Evolutionary conservation across 2,329 filamentous ascomycete genomes (phyloP), one percentile per base, ranked within the genome.

Genomic region (Aureobasidium sp.): DNA sequence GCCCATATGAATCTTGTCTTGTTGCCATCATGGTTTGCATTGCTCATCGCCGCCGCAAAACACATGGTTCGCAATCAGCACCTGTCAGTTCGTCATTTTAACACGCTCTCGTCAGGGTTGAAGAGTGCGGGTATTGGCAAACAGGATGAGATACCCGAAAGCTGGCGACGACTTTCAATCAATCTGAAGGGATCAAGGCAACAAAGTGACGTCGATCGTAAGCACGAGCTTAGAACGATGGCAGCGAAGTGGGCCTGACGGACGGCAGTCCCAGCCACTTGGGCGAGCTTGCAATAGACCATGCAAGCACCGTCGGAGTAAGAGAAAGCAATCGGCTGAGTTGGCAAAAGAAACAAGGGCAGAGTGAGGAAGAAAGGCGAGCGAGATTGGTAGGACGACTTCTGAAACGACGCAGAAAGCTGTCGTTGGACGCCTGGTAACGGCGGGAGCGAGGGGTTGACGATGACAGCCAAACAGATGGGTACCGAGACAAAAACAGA

Each of bases 351-450:
- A 34, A 42, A 31, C 55, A 47, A 48, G 55, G 55, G 42, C 31
- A 58, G 55, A 29, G 29, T 22, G 27, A 25, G 25, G 34, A 34
- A 47, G 29, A 41, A 39, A 39, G 49, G 20, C 31, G 57, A 60
- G 57, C 44, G 57, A 60, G 57, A 51, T 60, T 60, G 57, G 45
- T 51, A 49, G 44, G 45, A 60, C 57, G 22, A 51, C 34, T 31
- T 60, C 57, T 60, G 57, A 60, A 60, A 60, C 57, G 39, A 49
- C 51, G 57, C 57, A 60, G 53, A 45, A 59, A 60, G 57, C 57
- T 49, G 57, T 60, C 44, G 45, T 36, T 49, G 57, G 57, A 51
- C 57, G 57, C 57, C 57, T 60, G 45, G 34, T 22, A 60, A 60
- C 57, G 45, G 57, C 29, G 29, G 22, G 44, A 60, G 41, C 45